These are phyloP conservation scores for Solanum peruvianum DNA, from an alignment of 257 asterid genomes.

Conservation along the genomic window DNA sequence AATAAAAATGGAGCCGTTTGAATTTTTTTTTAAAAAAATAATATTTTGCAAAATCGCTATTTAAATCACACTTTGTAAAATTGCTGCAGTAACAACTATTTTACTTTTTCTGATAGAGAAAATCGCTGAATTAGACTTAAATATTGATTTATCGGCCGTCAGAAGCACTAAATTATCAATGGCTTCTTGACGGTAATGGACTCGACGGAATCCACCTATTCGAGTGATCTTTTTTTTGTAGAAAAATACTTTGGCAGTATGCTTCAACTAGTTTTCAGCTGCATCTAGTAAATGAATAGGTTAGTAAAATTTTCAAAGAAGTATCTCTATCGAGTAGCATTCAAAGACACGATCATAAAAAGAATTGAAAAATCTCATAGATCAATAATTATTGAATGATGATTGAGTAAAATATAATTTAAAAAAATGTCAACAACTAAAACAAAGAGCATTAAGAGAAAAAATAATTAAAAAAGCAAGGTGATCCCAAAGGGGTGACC, in stretches of 20 bases:
- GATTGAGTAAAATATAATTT: not conserved
- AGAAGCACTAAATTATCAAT: not conserved
- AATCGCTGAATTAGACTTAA: too few relatives aligned
- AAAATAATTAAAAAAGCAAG: not conserved
- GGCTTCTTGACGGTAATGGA: not conserved
- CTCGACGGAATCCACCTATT: not conserved
- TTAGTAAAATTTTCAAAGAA: not conserved
- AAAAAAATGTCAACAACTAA: not conserved
- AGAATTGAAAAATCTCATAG: not conserved
- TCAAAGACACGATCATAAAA: not conserved
- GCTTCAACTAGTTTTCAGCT: not conserved
- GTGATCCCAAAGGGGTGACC: constrained; percentile 40
- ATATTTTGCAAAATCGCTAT: too few relatives aligned
- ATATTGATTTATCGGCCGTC: not conserved
- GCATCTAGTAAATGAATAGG: not conserved
- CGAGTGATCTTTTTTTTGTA: not conserved
- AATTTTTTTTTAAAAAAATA: too few relatives aligned
- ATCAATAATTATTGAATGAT: not conserved
- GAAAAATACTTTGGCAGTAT: not conserved
- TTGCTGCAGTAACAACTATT: too few relatives aligned
- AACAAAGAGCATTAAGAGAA: not conserved
- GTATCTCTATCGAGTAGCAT: not conserved
- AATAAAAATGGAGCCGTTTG: too few relatives aligned
- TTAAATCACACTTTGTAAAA: too few relatives aligned
- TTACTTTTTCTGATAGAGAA: too few relatives aligned